phyloP scores from a whole-genome alignment of 768 basidiomycete species.

The Astraeus odoratus region DNA sequence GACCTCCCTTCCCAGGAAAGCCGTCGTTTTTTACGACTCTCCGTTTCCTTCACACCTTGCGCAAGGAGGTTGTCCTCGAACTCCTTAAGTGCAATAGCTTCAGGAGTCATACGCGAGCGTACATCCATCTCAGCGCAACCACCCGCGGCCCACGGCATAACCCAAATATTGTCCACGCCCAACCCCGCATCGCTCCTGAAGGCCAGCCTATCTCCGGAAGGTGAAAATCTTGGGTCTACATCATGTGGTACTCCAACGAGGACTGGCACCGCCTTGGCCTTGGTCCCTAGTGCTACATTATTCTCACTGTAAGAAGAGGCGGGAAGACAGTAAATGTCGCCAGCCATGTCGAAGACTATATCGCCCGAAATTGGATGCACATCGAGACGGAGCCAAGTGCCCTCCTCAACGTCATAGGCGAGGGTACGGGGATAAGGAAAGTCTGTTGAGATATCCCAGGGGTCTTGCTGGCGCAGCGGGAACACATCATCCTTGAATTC shows the following conservation, averaged over 20 bases:
- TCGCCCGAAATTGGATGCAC: slow-evolving; percentile 66
- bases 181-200: slow-evolving; percentile 69
- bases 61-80: slow-evolving; percentile 43
- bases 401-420: slow-evolving; percentile 63
- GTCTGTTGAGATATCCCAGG: slow-evolving; percentile 75
- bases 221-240: slow-evolving; percentile 68
- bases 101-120: slow-evolving; percentile 30
- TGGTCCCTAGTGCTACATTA: slow-evolving; percentile 16
- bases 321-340: slow-evolving; percentile 68
- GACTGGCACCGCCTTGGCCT: slow-evolving; percentile 48
- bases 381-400: slow-evolving; percentile 71
- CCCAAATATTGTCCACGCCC: slow-evolving; percentile 73
- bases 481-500: slow-evolving; percentile 50
- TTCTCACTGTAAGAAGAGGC: slow-evolving; percentile 30
- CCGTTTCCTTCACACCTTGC: slow-evolving; percentile 45
- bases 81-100: slow-evolving; percentile 31
- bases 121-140: slow-evolving; percentile 61
- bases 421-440: slow-evolving; percentile 61
- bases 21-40: slow-evolving; percentile 38
- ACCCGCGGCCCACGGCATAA: slow-evolving; percentile 45
- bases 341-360: slow-evolving; percentile 68
- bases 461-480: slow-evolving; percentile 47
- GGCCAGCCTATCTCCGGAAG: slow-evolving; percentile 53
- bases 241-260: slow-evolving; percentile 62
- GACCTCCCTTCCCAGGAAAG: slow-evolving; percentile 53